Evolutionary conservation across 2,329 filamentous ascomycete species (phyloP).

Genomic region (Aspergillus felis): DNA sequence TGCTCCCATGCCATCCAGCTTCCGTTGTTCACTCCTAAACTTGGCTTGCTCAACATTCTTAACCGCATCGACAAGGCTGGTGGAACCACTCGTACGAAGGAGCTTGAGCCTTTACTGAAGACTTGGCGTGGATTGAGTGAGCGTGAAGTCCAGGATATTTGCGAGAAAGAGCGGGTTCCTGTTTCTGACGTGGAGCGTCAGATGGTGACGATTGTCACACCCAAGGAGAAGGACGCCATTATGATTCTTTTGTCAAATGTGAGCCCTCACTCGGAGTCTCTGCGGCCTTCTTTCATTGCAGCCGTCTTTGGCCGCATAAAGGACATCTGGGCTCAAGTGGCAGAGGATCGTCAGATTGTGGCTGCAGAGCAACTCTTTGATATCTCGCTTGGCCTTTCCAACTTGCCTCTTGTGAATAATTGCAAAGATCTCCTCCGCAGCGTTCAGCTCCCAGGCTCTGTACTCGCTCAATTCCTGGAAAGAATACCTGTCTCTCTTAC

Average conservation of each 20-base stretch:
- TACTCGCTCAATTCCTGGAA: slow-evolving; percentile 68
- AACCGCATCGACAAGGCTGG: slow-evolving; percentile 70
- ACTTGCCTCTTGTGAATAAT: slow-evolving; percentile 28
- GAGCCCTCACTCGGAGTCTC: slow-evolving; percentile 37
- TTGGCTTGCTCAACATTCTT: slow-evolving; percentile 66
- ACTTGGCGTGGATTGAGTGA: slow-evolving; percentile 61
- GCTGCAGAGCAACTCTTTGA: slow-evolving; percentile 40
- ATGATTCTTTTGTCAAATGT: slow-evolving; percentile 51
- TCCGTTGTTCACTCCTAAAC: slow-evolving; percentile 66
- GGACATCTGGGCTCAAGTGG: slow-evolving; percentile 61
- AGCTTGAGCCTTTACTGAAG: slow-evolving; percentile 70
- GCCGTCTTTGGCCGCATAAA: slow-evolving; percentile 67
- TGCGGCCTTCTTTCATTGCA: slow-evolving; percentile 56
- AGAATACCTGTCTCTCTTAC: slow-evolving; percentile 66
- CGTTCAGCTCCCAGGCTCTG: slow-evolving; percentile 68
- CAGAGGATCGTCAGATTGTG: slow-evolving; percentile 33
- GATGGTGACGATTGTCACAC: slow-evolving; percentile 50
- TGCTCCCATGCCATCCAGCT: slow-evolving; percentile 67
- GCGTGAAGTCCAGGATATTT: slow-evolving; percentile 50
- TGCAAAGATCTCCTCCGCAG: slow-evolving; percentile 65
- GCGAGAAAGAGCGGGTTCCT: slow-evolving; percentile 47
- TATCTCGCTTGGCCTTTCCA: slow-evolving; percentile 32
- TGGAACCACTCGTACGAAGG: slow-evolving; percentile 66
- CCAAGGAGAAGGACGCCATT: slow-evolving; percentile 57
- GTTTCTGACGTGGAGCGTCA: slow-evolving; percentile 49